Evolutionary conservation across 768 basidiomycete genomes (phyloP), one percentile per base, ranked within the genome.

Genomic region (Suillus plorans): DNA sequence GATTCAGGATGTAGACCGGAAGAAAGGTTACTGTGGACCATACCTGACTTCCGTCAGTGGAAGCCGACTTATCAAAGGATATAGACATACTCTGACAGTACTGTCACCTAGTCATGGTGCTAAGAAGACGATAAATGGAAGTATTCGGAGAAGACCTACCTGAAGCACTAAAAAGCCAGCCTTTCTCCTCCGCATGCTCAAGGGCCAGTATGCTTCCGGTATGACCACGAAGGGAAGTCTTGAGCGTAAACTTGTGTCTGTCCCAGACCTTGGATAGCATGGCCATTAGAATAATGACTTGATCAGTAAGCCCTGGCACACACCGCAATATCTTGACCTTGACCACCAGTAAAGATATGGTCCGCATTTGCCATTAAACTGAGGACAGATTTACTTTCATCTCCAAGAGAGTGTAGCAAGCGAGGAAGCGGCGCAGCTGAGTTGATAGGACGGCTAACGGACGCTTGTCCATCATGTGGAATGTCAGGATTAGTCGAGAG

Each of bases 111-210:
- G 13, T 59, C 47, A 64, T 58, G 20, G 7, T 68, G 28, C 61
- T 64, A 61, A 63, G 56, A 16, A 34, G 45, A 42, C 6, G 20
- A 20, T 44, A 56, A 59, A 55, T 12, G 25, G 53, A 45, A 58
- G 55, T 2, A 42, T 25, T 37, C 36, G 3, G 16, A 36, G 0
- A 41, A 62, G 13, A 70, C 83, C 64, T 73, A 92, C 94, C 91
- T 55, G 94, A 95, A 5, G 94, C 89, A 68, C 95, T 97, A 71
- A 97, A 92, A 34, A 97, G 73, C 95, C 95, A 97, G 55, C 84
- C 80, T 71, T 87, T 89, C 62, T 91, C 89, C 62, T 84, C 77
- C 8, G 89, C 90, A 66, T 91, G 85, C 69, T 91, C 89, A 56
- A 97, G 79, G 10, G 89, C 89, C 25, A 97, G 81, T 2, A 97